A percentile compares a stretch with the other conserved stretches of the same genome.
phyloP scores from a whole-genome alignment of 2,329 filamentous ascomycete genomes.

The Dothideomycetes sp. region DNA sequence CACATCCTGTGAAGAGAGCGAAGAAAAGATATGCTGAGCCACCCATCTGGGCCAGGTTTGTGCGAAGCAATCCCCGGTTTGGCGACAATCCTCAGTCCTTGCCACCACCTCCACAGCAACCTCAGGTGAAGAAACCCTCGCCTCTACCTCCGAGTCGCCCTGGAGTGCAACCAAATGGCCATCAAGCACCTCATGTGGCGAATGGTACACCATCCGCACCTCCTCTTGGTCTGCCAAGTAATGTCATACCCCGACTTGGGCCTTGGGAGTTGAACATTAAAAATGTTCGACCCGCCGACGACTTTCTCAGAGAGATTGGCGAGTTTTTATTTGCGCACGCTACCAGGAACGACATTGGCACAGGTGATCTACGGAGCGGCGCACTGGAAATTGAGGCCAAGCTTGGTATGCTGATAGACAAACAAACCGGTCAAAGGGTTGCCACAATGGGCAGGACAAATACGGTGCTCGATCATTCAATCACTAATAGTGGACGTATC shows the following conservation, averaged over 20 bases:
- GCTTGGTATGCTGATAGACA: conserved; percentile 69
- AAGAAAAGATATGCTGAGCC: conserved; percentile 19
- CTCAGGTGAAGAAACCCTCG: conserved; percentile 2
- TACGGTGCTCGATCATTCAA: conserved; percentile 52
- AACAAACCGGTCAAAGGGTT: conserved; percentile 58
- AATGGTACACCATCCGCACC: conserved; percentile 3
- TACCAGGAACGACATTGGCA: conserved; percentile 36
- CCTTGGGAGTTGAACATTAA: conserved; percentile 11
- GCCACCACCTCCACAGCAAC: conserved; percentile 2
- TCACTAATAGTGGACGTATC: conserved; percentile 22
- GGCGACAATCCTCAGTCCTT: conserved; percentile 1
- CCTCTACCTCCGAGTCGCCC: conserved; percentile 1
- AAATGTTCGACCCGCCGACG: conserved; percentile 3
- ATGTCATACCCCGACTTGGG: conserved; percentile 3
- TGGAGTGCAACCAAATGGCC: conserved; percentile 3
- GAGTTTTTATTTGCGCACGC: conserved; percentile 8
- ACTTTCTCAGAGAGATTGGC: conserved; percentile 2
- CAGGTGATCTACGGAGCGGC: conserved; percentile 49
- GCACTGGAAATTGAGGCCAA: conserved; percentile 93
- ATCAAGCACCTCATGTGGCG: not conserved
- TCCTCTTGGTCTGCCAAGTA: not conserved
- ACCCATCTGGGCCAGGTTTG: conserved; percentile 23
- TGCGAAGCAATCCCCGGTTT: conserved; percentile 16
- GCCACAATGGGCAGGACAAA: conserved; percentile 58
- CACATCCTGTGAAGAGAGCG: conserved; percentile 18